phyloP scores from a whole-genome alignment of 768 basidiomycete genomes.

The Lactarius akahatsu region DNA sequence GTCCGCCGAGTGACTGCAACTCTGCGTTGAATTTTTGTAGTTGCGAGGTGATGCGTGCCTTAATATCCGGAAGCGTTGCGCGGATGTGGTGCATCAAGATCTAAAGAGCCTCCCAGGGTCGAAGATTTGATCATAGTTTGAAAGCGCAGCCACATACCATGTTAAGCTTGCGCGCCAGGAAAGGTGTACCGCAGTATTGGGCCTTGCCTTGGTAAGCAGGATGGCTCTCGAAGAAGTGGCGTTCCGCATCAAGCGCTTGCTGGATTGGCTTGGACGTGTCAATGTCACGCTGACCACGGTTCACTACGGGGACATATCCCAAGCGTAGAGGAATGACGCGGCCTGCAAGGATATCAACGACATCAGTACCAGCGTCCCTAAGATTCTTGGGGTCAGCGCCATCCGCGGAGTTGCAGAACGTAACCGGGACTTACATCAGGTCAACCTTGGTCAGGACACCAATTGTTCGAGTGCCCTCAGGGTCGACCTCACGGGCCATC shows the following conservation, averaged over 20 bases:
- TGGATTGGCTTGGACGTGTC: conserved; percentile 84
- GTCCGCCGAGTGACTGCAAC: conserved; percentile 79
- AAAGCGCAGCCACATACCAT: conserved; percentile 53
- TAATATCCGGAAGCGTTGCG: conserved; percentile 97
- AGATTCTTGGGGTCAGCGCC: conserved; percentile 20
- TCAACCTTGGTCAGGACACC: conserved; percentile 99
- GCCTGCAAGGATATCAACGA: conserved; percentile 97
- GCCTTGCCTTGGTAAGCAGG: conserved; percentile 90
- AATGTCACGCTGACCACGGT: conserved; percentile 97
- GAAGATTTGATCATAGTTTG: neutral
- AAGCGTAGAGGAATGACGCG: conserved; percentile 93
- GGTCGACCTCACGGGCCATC: conserved; percentile 94
- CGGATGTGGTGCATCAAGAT: conserved; percentile 99
- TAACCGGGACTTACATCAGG: conserved; percentile 68
- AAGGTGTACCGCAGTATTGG: conserved; percentile 96
- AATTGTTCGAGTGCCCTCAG: conserved; percentile 94
- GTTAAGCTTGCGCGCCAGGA: conserved; percentile 92
- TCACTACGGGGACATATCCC: conserved; percentile 98
- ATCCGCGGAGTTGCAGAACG: conserved; percentile 19
- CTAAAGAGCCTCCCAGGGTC: conserved; percentile 41
- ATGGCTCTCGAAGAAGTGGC: conserved; percentile 93
- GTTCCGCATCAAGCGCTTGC: conserved; percentile 84
- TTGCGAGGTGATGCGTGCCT: conserved; percentile 89
- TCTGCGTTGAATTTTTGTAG: conserved; percentile 87
- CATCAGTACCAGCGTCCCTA: conserved; percentile 97